phyloP scores from a whole-genome alignment of 768 basidiomycete species.

The Phanerochaete sordida region DNA sequence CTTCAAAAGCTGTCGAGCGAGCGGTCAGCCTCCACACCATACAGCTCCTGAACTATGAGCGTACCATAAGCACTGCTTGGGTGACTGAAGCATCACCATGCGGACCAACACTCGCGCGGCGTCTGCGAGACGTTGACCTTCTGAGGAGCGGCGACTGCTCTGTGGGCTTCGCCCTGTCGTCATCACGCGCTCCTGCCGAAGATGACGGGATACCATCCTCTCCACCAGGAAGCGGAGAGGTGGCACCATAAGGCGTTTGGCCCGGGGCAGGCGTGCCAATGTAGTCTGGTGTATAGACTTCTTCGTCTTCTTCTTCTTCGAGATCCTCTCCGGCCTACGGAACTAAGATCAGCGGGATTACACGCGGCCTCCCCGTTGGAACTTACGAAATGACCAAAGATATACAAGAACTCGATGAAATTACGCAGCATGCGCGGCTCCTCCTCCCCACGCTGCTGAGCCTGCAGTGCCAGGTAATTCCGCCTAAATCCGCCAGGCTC shows the following conservation, averaged over 20 bases:
- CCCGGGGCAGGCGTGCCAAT: conserved; percentile 17
- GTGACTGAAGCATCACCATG: conserved; percentile 87
- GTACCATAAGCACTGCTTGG: conserved; percentile 91
- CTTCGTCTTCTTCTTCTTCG: conserved; percentile 59
- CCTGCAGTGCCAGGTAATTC: conserved; percentile 76
- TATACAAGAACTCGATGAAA: conserved; percentile 91
- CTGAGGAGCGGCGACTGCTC: conserved; percentile 60
- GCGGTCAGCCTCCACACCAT: background rate
- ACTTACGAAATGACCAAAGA: conserved; percentile 96
- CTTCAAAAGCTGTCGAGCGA: conserved; percentile 66
- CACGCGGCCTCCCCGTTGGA: background rate
- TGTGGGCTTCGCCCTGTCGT: conserved; percentile 20
- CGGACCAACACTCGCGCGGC: conserved; percentile 53
- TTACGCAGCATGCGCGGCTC: conserved; percentile 65
- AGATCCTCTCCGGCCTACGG: conserved; percentile 79
- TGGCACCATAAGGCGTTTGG: conserved; percentile 3
- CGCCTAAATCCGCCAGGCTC: conserved; percentile 94
- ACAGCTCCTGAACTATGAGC: conserved; percentile 25
- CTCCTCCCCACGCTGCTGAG: conserved; percentile 56
- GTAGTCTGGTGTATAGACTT: conserved; percentile 37
- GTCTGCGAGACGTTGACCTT: conserved; percentile 50
- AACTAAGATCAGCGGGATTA: background rate
- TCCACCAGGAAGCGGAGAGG: background rate
- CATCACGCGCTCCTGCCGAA: background rate
- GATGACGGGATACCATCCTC: background rate